Percentiles rank a stretch among this genome's conserved stretches.
These are phyloP conservation scores for Porphyrellus sp. DNA, from an alignment of 1,284 basidiomycete genomes.

Conservation along the genomic window DNA sequence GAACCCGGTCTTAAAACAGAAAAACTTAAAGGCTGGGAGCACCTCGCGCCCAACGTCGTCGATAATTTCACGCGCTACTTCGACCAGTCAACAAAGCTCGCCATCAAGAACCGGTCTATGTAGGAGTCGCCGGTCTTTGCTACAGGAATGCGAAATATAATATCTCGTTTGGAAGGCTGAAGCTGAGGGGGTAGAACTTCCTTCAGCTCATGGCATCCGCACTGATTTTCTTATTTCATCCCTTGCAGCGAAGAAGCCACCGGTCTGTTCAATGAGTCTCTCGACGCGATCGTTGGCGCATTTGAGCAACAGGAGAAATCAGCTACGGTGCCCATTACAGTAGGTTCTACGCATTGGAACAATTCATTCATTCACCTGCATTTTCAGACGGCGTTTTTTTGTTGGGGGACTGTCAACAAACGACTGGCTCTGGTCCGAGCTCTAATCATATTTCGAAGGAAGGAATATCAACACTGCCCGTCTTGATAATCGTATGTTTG, in stretches of 20 bases:
- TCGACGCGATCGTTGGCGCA: conserved; percentile 24
- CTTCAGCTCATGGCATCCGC: background rate
- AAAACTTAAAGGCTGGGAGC: conserved; percentile 15
- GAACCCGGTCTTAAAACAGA: background rate
- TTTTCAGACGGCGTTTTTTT: conserved; percentile 25
- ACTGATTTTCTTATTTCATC: conserved; percentile 21
- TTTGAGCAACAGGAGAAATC: conserved; percentile 32
- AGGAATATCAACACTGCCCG: conserved; percentile 26
- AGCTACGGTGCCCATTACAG: conserved; percentile 29
- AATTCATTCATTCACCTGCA: background rate
- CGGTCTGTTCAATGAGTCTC: conserved; percentile 41
- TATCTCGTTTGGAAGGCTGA: conserved; percentile 11
- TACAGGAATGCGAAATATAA: background rate
- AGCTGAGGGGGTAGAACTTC: conserved; percentile 11
- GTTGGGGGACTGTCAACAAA: conserved; percentile 45
- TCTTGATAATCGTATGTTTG: conserved; percentile 28
- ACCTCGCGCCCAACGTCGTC: conserved; percentile 22
- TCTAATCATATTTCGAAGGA: conserved; percentile 30
- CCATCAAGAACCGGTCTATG: conserved; percentile 7
- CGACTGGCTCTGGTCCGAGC: conserved; percentile 40
- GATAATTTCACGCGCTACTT: conserved; percentile 9
- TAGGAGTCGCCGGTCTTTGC: conserved; percentile 6
- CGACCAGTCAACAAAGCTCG: conserved; percentile 7
- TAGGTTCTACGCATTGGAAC: conserved; percentile 12
- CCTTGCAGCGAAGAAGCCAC: conserved; percentile 42